Evolutionary conservation across 345 rosid genomes (phyloP).

Genomic region (Salix arbutifolia): DNA sequence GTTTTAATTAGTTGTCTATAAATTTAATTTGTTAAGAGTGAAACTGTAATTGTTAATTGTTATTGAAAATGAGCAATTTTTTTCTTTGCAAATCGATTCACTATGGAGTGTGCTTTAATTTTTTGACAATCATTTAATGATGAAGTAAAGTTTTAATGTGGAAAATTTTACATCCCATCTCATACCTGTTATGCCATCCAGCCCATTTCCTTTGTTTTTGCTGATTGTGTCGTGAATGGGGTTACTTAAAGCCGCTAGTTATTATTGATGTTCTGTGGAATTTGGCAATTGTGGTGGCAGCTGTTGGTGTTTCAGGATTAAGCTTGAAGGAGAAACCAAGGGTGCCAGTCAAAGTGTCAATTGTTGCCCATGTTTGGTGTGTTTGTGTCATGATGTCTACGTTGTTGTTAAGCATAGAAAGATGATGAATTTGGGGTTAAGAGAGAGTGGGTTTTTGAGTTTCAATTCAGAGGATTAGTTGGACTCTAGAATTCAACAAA

Average conservation of each 20-base stretch:
- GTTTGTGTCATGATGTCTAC: constrained; percentile 59
- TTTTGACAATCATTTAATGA: too few relatives aligned
- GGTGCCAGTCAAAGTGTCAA: constrained; percentile 75
- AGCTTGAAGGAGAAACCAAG: constrained; percentile 50
- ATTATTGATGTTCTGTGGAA: constrained; percentile 74
- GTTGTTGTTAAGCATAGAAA: constrained; percentile 53
- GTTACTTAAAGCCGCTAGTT: constrained; percentile 69
- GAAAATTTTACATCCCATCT: too few relatives aligned
- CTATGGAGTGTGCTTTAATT: too few relatives aligned
- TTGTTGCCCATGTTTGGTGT: constrained; percentile 66
- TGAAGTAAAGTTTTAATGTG: too few relatives aligned
- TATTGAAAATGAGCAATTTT: too few relatives aligned
- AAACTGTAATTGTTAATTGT: too few relatives aligned
- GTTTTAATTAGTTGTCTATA: too few relatives aligned
- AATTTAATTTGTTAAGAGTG: too few relatives aligned
- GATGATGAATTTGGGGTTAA: constrained; percentile 19
- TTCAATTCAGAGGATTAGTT: constrained; percentile 31
- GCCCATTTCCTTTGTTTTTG: too few relatives aligned
- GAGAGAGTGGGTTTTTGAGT: constrained; percentile 19
- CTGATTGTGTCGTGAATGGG: constrained; percentile 46
- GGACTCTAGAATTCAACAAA: constrained; percentile 25
- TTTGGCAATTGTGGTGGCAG: constrained; percentile 46
- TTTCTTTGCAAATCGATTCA: too few relatives aligned
- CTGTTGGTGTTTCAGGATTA: constrained; percentile 42
- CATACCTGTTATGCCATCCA: too few relatives aligned